Percentiles rank a stretch among this genome's conserved stretches.
Conservation (phyloP, 805 yeast species). For the Yamadazyma olivae region DNA sequence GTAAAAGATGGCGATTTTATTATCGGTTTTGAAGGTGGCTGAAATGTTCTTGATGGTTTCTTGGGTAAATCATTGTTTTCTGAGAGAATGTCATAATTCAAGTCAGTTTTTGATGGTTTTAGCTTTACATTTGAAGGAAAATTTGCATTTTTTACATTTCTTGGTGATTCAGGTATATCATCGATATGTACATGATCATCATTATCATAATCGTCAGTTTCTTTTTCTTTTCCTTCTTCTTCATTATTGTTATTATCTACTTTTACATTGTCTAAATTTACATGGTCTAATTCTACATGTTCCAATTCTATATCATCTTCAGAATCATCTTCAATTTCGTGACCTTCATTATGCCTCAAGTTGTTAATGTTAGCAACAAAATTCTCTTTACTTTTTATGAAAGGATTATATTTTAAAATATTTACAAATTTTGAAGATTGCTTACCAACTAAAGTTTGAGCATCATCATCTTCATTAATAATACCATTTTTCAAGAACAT, state of each 20-base stretch:
- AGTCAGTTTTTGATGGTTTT: constrained; percentile 10
- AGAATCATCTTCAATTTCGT: constrained; percentile 2
- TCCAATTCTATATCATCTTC: constrained; percentile 1
- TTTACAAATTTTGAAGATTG: not conserved
- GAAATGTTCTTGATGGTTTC: constrained; percentile 8
- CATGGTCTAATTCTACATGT: not conserved
- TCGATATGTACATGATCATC: not conserved
- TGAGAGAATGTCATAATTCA: constrained; percentile 2
- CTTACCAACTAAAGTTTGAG: constrained; percentile 9
- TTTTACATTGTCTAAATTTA: too few relatives aligned
- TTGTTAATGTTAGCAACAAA: constrained; percentile 24
- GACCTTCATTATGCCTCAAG: constrained; percentile 27
- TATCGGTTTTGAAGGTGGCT: constrained; percentile 4
- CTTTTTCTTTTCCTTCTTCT: not conserved
- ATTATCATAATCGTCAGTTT: not conserved
- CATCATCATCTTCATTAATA: constrained; percentile 10
- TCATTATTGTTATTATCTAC: not conserved
- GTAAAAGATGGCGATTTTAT: constrained; percentile 11
- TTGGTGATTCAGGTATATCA: constrained; percentile 1
- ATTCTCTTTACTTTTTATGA: constrained; percentile 1
- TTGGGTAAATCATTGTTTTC: not conserved
- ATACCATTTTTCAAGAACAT: constrained; percentile 1
- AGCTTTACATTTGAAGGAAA: constrained; percentile 6
- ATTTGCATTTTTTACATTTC: not conserved
- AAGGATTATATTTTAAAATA: not conserved